Base-by-base conservation (phyloP, 2,329 filamentous ascomycete species). In the Monosporascus sp. region DNA sequence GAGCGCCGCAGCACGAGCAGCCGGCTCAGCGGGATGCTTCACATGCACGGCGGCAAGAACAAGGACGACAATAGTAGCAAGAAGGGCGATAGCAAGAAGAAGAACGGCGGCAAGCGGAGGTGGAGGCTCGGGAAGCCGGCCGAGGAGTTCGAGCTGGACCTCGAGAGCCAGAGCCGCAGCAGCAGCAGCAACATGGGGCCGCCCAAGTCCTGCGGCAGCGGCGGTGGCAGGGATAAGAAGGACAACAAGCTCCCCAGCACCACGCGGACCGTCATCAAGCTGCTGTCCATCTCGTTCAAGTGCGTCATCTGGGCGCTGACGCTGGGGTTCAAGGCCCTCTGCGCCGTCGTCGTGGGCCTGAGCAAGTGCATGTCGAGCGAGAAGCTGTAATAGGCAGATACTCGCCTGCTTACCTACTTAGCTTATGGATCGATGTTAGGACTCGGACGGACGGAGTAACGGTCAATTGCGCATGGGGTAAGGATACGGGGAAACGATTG, bases 131-230 rank as follows among this genome's bases (percentile, higher is more conserved):
- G 37, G 20, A 24, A 27, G 24, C 42, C 42, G 20, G 17, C 42
- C 20, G 79, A 84, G 58, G 76, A 79, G 60, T 79, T 85, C 53
- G 83, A 82, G 65, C 69, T 85, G 38, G 83, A 86, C 58, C 65
- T 86, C 5, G 83, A 85, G 68, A 86, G 82, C 63, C 83, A 86
- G 67, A 31, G 27, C 27, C 27, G 3, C 2, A 31, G 27, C 27
- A 71, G 73, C 6, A 75, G 73, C 50, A 78, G 75, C 57, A 45
- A 24, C 42, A 15, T 27, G 17, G 42, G 37, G 17, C 17, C 20
- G 42, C 25, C 42, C 42, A 45, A 45, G 42, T 45, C 14, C 22
- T 27, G 27, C 42, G 70, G 77, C 62, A 67, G 75, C 61, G 63
- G 71, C 57, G 65, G 71, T 41, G 62, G 66, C 50, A 72, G 71